Base-by-base conservation (phyloP, 163 green algal genomes). In the Scenedesmus sp. region DNA sequence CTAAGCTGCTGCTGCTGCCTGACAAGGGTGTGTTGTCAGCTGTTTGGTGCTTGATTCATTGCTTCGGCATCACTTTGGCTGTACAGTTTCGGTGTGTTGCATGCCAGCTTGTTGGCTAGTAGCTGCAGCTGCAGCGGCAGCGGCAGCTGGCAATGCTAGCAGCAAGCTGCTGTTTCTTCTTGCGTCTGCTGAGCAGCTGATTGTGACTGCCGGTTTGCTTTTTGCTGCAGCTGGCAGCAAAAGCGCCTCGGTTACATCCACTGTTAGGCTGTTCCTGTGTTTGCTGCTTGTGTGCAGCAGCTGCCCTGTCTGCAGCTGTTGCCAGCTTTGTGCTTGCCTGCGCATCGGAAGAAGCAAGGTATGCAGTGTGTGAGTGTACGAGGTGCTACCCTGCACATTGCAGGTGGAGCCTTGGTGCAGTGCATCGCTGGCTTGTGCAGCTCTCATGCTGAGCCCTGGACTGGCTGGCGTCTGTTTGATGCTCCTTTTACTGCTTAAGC, bases 1-100 rank as follows among this genome's bases (percentile, higher is more conserved):
- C 74, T 91, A 60, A 86, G 87, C 87, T 55, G 20, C 60, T 89
- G 84, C 84, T 82, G 84, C n/a, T 89, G 60, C 5, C n/a, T 57
- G 26, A 55, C n/a, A 57, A 26, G 23, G 46, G 34, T 84, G 76
- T 59, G 26, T 52, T 12, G 26, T 56, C 3, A 59, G 76, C 8
- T 8, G 26, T 20, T 84, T 18, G 9, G 62, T 70, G 62, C 12
- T 70, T 76, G 66, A 34, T 12, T 34, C 66, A 64, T 64, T 76
- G 66, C 18, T 76, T 18, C 76, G 23, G 76, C 76, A 52, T 46
- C 34, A 46, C 34, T 46, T 46, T 46, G 34, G 76, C 76, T 84
- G 76, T 20, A 12, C 76, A 56, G 76, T 26, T 55, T 26, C 26
- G 8, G 9, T 20, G 26, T 7, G 66, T 76, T 18, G 62, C 62